phyloP scores from a whole-genome alignment of 805 yeast species.

The Candida insectalens region DNA sequence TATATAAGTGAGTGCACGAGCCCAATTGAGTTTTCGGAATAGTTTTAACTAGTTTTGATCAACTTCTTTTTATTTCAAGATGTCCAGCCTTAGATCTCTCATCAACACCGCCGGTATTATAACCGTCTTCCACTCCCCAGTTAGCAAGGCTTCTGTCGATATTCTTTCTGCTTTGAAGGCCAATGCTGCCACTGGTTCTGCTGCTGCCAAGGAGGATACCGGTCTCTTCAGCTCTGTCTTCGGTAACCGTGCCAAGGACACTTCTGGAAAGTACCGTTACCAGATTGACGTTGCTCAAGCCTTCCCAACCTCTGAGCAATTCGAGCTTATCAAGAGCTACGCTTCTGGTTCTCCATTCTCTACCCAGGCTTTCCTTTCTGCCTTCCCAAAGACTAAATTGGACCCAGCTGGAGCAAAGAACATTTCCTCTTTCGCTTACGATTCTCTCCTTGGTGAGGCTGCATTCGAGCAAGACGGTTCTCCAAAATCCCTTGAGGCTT shows the following conservation, averaged over 20 bases:
- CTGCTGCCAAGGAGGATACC: conserved; percentile 1
- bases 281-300: conserved; percentile 14
- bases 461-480: neutral
- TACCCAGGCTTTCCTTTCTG: conserved; percentile 17
- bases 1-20: neutral
- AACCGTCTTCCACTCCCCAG: conserved; percentile 30
- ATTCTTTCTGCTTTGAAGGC: conserved; percentile 9
- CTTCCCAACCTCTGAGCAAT: conserved; percentile 24
- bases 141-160: conserved; percentile 10
- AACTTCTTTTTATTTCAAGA: conserved; percentile 7
- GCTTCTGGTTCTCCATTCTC: conserved; percentile 20
- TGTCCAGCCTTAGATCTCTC: conserved; percentile 40
- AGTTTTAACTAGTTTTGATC: neutral
- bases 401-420: conserved; percentile 5
- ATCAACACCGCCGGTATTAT: conserved; percentile 36
- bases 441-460: neutral
- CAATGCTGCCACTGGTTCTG: conserved; percentile 2
- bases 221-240: conserved; percentile 5
- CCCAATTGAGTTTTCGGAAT: neutral
- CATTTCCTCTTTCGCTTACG: conserved; percentile 3
- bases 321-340: conserved; percentile 17
- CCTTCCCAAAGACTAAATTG: conserved; percentile 19
- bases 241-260: conserved; percentile 8
- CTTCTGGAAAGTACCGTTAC: conserved; percentile 12
- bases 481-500: conserved; percentile 10